phyloP scores from a whole-genome alignment of 495 filamentous ascomycete genomes.

The Tuber umbilicatum region DNA sequence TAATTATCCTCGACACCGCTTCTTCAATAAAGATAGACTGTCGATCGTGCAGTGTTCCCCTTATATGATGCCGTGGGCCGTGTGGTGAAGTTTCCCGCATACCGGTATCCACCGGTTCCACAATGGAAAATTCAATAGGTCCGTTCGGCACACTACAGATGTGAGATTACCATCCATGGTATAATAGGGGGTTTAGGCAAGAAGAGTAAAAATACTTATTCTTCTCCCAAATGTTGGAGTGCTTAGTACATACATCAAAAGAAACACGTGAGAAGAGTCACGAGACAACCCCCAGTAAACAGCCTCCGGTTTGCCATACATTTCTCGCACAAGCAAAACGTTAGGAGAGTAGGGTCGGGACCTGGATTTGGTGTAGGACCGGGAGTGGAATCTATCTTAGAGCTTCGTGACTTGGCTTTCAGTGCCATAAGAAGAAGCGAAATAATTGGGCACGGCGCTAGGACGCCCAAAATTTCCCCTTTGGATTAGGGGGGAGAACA shows the following conservation, averaged over 20 bases:
- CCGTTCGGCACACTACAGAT: neutral
- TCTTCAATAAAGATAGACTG: no score
- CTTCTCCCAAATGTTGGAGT: neutral
- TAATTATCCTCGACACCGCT: no score
- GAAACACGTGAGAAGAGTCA: neutral
- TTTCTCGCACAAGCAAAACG: neutral
- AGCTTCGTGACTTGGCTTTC: neutral
- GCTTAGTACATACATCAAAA: neutral
- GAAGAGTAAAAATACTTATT: neutral
- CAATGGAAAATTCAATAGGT: neutral
- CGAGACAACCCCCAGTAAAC: neutral
- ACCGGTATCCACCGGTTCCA: no score
- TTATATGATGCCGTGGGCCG: no score
- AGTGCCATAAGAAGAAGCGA: neutral
- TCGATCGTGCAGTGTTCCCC: no score
- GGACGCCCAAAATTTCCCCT: no score
- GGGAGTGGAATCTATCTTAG: neutral
- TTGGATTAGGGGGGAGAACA: no score
- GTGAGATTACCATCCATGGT: neutral
- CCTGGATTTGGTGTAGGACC: neutral
- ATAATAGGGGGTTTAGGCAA: neutral
- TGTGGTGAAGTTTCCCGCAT: no score
- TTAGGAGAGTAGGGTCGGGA: neutral
- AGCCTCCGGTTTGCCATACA: neutral
- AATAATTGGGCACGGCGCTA: no score